Evolutionary conservation across 2,329 filamentous ascomycete genomes (phyloP).

Genomic region (Plenodomus biglobosus): DNA sequence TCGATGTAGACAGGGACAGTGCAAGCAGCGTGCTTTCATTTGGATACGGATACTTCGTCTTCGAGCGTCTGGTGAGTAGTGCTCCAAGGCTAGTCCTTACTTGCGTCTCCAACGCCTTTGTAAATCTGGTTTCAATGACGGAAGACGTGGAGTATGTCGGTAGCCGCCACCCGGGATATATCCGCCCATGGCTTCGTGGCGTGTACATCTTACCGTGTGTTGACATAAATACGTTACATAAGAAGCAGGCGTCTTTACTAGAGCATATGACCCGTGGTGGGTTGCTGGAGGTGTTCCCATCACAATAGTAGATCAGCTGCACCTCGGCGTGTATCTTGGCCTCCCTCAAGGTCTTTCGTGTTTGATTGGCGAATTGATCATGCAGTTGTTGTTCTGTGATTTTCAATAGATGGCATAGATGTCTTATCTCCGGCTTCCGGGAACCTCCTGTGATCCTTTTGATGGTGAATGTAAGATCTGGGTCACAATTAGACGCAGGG

Average conservation of each 20-base stretch:
- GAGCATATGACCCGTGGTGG: constrained; percentile 51
- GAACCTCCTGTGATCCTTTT: constrained; percentile 2
- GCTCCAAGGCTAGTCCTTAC: constrained; percentile 2
- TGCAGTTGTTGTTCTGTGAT: constrained; percentile 3
- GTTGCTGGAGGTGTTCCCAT: constrained; percentile 9
- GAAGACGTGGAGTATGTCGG: constrained; percentile 27
- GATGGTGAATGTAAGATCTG: constrained; percentile 6
- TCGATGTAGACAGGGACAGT: constrained; percentile 11
- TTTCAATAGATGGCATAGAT: constrained; percentile 9
- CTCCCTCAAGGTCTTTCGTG: constrained; percentile 11
- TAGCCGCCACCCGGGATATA: constrained; percentile 53
- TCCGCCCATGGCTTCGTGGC: constrained; percentile 47
- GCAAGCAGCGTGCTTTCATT: constrained; percentile 20
- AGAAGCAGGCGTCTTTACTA: constrained; percentile 55
- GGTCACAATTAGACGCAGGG: constrained; percentile 1
- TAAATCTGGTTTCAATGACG: constrained; percentile 8
- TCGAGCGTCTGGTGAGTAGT: constrained; percentile 1
- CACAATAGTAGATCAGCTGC: constrained; percentile 51
- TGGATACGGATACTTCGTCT: constrained; percentile 16
- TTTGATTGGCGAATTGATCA: constrained; percentile 9
- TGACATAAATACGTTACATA: constrained; percentile 54
- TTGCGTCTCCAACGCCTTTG: constrained; percentile 5
- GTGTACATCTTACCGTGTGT: constrained; percentile 48
- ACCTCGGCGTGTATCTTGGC: constrained; percentile 53
- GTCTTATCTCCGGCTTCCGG: constrained; percentile 1